phyloP scores from a whole-genome alignment of 73 alveolate species.

The Chromera velia region DNA sequence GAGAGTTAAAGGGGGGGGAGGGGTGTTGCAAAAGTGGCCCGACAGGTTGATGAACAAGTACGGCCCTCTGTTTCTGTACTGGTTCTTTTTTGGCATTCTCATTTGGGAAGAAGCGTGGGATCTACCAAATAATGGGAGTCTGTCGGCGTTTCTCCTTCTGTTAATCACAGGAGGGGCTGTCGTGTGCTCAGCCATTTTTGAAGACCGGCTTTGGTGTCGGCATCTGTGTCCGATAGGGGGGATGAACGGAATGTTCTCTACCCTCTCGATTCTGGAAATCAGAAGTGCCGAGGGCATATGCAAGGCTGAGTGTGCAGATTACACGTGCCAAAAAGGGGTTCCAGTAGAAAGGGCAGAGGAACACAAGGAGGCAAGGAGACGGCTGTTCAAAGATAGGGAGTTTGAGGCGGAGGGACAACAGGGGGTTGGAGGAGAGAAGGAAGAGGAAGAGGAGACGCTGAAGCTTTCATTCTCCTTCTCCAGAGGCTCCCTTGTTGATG shows the following conservation, averaged over 20 bases:
- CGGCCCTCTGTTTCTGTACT: conserved; percentile 21
- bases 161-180: conserved; percentile 28
- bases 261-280: no score
- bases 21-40: conserved; percentile 26
- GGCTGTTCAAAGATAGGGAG: no score
- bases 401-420: no score
- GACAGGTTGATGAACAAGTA: neutral
- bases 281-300: no score
- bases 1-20: conserved; percentile 26
- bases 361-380: no score
- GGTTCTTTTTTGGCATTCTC: conserved; percentile 22
- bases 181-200: conserved; percentile 29
- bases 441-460: no score
- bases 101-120: conserved; percentile 14
- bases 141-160: conserved; percentile 3
- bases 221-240: conserved; percentile 42
- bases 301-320: no score
- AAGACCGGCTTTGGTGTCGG: conserved; percentile 38
- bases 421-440: no score
- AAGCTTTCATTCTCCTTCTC: no score
- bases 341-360: no score
- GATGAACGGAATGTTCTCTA: conserved; percentile 35
- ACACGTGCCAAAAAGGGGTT: no score
- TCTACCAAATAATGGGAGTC: neutral
- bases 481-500: no score